phyloP scores from a whole-genome alignment of 2,329 filamentous ascomycete genomes.

The Trichoderma gracile region DNA sequence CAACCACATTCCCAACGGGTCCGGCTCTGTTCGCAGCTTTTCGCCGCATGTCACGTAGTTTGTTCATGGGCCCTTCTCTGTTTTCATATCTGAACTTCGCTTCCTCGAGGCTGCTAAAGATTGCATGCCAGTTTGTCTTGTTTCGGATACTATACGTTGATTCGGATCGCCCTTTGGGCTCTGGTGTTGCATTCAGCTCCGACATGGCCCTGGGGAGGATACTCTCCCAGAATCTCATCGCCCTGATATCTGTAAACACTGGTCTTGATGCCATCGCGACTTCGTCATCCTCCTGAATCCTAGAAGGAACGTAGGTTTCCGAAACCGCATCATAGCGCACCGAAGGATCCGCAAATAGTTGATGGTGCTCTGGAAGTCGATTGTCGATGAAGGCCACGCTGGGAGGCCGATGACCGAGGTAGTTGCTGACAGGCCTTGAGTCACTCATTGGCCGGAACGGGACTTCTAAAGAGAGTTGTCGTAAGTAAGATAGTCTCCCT shows the following conservation, averaged over 20 bases:
- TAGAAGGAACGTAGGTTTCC: background rate
- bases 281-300: background rate
- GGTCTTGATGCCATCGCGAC: background rate
- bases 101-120: background rate
- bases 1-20: background rate
- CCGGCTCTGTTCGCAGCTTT: background rate
- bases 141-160: conserved; percentile 1
- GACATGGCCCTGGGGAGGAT: background rate
- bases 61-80: background rate
- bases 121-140: background rate
- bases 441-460: background rate
- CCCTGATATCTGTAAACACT: background rate
- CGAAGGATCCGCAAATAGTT: background rate
- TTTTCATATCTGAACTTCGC: conserved; percentile 6
- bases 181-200: background rate
- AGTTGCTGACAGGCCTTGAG: background rate
- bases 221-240: conserved; percentile 1
- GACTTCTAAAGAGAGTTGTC: background rate
- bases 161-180: background rate
- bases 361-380: background rate
- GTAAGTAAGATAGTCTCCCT: background rate
- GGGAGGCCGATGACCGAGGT: background rate
- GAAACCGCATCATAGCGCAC: background rate
- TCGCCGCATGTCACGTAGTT: background rate
- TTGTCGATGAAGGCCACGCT: conserved; percentile 5